A percentile compares a stretch with the other conserved stretches of the same genome.
Evolutionary conservation across 352 stramenopile species (phyloP).

Genomic region (Thalassiosira hispida): DNA sequence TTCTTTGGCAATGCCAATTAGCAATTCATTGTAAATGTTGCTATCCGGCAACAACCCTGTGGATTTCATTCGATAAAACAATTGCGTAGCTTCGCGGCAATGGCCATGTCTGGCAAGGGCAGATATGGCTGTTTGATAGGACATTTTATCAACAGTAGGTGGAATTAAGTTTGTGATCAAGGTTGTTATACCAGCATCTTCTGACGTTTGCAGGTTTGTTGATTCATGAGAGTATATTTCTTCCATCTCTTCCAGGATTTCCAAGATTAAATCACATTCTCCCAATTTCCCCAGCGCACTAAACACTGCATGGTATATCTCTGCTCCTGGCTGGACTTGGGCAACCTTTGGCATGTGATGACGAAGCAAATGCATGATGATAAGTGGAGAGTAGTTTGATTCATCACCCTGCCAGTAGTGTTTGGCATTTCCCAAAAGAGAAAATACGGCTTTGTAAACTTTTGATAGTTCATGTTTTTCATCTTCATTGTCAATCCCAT

Average conservation of each 20-base stretch:
- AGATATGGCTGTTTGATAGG: slow-evolving; percentile 56
- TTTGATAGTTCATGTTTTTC: slow-evolving; percentile 42
- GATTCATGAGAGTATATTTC: slow-evolving; percentile 12
- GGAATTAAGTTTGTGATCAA: not conserved
- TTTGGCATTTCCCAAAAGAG: slow-evolving; percentile 26
- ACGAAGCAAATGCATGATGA: slow-evolving; percentile 39
- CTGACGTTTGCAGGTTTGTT: no score
- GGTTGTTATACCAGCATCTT: not conserved
- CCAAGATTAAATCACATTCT: slow-evolving; percentile 18
- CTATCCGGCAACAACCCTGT: slow-evolving; percentile 41
- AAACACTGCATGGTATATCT: slow-evolving; percentile 47
- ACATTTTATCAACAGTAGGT: slow-evolving; percentile 34
- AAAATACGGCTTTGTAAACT: slow-evolving; percentile 49
- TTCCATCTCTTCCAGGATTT: slow-evolving; percentile 44
- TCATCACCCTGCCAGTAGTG: not conserved
- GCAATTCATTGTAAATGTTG: slow-evolving; percentile 42
- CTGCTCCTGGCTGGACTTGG: slow-evolving; percentile 30
- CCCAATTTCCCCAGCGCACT: slow-evolving; percentile 41
- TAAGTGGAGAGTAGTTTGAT: not conserved
- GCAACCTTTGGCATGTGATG: slow-evolving; percentile 35
- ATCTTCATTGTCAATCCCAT: not conserved
- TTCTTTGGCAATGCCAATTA: slow-evolving; percentile 52
- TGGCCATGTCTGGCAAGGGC: slow-evolving; percentile 36
- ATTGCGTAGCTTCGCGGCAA: slow-evolving; percentile 24
- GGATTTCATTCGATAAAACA: slow-evolving; percentile 42